Evolutionary conservation across 768 basidiomycete species (phyloP), one percentile per base, ranked within the genome.

Genomic region (Kwoniella bestiolae): DNA sequence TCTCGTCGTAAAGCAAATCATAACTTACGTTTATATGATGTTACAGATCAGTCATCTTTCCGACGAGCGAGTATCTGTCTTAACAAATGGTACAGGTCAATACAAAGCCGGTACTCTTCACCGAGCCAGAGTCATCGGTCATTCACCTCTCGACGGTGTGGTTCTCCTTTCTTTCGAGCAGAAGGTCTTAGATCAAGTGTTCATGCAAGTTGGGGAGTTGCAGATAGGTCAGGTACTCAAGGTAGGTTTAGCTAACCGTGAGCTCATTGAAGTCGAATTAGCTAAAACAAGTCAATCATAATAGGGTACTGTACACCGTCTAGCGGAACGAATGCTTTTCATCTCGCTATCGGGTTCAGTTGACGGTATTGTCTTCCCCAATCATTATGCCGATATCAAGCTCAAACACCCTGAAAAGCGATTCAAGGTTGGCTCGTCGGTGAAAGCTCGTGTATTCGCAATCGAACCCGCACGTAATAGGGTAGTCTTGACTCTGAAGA

Each of bases 331-430:
- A 34, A 90, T 87, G 0, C 82, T 99, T 38, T 95, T 96, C 75
- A 87, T 98, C 45, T 88, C 91, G 29, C 84, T 98, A 60, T 87
- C 90, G 4, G 92, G 91, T 5, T 91, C 86, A 65, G 88, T 97
- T 32, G 92, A 96, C 75, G 96, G 91, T 29, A 89, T 96, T 28
- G 85, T 97, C 23, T 96, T 92, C 91, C 94, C 94, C 0, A 86
- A 88, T 66, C 96, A 98, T 78, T 96, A 91, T 78, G 93, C 96
- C 11, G 96, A 99, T 79, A 94, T 98, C 74, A 79, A 83, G n/a
- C 85, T 98, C 72, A 96, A 94, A 77, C 91, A 97, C 78, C 95
- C 95, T 9, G 88, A 92, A 46, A 91, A 89, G 82, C 86, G 89
- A 66, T 99, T 96, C 84, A 94, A 92, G 76, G 83, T 85, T 23